Evolutionary conservation across 306 rosid genomes (phyloP).

Genomic region (Sindora glabra): DNA sequence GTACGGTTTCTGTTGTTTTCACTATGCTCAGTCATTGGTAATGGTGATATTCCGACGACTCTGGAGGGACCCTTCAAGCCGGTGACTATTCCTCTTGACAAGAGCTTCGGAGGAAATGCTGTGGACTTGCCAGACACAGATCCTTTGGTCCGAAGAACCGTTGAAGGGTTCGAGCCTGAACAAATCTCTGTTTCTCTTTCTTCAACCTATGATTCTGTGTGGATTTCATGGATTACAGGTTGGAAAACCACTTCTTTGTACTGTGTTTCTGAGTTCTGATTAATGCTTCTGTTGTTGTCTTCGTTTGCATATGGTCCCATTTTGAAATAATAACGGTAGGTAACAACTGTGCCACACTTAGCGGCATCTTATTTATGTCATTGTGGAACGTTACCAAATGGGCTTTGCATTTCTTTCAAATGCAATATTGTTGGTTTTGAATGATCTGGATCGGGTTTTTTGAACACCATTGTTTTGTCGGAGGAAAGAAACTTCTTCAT

Average conservation of each 20-base stretch:
- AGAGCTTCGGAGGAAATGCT: conserved; percentile 60
- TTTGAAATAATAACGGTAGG: not conserved
- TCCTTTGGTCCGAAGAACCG: conserved; percentile 50
- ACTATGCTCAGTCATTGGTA: conserved; percentile 12
- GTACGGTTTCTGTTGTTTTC: conserved; percentile 17
- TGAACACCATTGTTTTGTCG: no score
- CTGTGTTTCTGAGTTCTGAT: no score
- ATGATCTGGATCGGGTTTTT: not conserved
- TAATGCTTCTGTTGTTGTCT: no score
- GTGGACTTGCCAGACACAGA: conserved; percentile 67
- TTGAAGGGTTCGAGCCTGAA: conserved; percentile 50
- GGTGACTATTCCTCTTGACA: conserved; percentile 65
- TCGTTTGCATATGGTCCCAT: not conserved
- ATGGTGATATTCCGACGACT: conserved; percentile 45
- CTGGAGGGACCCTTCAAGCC: conserved; percentile 83
- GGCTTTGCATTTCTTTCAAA: not conserved
- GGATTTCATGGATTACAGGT: conserved; percentile 96
- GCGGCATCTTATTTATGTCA: not conserved
- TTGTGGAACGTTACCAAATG: not conserved
- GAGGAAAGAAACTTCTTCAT: no score
- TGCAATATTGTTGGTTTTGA: no score
- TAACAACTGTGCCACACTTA: not conserved
- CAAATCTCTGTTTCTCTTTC: conserved; percentile 88
- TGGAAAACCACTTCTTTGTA: not conserved
- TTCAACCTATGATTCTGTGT: conserved; percentile 43